Evolutionary conservation across 306 rosid species (phyloP).

Genomic region (Potentilla sterilis): DNA sequence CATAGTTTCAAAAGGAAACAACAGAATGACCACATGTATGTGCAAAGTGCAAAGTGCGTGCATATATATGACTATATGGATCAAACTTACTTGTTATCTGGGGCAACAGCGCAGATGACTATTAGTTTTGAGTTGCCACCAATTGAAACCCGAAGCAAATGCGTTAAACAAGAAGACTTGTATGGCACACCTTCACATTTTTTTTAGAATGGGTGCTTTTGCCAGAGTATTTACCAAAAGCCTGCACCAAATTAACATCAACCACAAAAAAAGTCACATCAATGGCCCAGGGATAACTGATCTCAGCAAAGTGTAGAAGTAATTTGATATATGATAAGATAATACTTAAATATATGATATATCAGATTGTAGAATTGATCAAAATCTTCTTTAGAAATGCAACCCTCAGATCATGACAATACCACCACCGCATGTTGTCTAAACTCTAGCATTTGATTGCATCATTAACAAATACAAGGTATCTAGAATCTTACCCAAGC

Average conservation of each 20-base stretch:
- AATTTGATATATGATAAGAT: too few species aligned
- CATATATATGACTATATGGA: not conserved
- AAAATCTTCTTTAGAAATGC: not conserved
- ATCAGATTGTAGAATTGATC: not conserved
- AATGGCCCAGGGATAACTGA: not conserved
- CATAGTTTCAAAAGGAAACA: not conserved
- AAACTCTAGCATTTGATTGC: not conserved
- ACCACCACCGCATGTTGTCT: not conserved
- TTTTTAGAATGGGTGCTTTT: constrained; percentile 45
- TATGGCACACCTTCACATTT: constrained; percentile 44
- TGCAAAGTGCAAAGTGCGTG: too few species aligned
- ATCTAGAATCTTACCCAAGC: constrained; percentile 68
- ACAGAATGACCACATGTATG: not conserved
- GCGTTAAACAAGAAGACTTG: constrained; percentile 68
- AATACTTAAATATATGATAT: not conserved
- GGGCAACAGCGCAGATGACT: constrained; percentile 70
- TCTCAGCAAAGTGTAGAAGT: not conserved
- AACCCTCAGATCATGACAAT: not conserved
- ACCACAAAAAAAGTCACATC: not conserved
- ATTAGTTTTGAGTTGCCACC: constrained; percentile 93
- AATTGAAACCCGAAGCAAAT: constrained; percentile 64
- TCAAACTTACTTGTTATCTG: constrained; percentile 46
- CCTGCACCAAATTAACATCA: constrained; percentile 39
- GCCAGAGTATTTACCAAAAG: constrained; percentile 64
- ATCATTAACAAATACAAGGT: not conserved